These are phyloP conservation scores for Xylaria digitata DNA, from an alignment of 2,329 filamentous ascomycete genomes.

Conservation along the genomic window DNA sequence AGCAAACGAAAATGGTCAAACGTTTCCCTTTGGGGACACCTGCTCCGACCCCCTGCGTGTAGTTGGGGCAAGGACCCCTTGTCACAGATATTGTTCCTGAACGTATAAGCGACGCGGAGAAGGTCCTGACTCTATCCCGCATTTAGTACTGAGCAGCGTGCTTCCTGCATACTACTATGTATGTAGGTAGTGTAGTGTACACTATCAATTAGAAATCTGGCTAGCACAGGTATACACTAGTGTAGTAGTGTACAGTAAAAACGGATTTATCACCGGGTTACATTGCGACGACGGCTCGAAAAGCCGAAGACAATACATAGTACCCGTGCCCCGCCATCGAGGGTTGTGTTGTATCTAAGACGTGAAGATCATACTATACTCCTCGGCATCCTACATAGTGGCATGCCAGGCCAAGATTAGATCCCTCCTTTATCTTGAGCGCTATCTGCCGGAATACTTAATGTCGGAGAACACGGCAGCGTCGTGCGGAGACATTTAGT, in stretches of 20 bases:
- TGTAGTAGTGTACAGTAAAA: too few relatives aligned
- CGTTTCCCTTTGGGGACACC: slow-evolving; percentile 15
- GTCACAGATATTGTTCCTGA: not conserved
- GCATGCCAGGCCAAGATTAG: not conserved
- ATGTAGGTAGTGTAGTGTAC: too few relatives aligned
- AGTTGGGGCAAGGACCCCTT: slow-evolving; percentile 3
- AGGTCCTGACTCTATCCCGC: not conserved
- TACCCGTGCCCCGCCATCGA: not conserved
- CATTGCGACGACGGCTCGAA: slow-evolving; percentile 3
- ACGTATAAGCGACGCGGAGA: not conserved
- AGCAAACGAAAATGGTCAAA: not conserved
- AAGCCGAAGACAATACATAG: slow-evolving; percentile 1
- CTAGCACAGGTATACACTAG: too few relatives aligned
- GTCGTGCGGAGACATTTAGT: not conserved
- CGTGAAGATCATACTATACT: slow-evolving; percentile 12
- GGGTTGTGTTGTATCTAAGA: slow-evolving; percentile 5
- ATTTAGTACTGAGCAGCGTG: not conserved
- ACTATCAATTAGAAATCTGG: not conserved
- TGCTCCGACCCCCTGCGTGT: not conserved
- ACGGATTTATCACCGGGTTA: not conserved
- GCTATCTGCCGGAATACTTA: not conserved
- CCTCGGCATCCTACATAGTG: slow-evolving; percentile 13
- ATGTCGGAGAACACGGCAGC: not conserved
- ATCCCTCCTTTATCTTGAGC: not conserved
- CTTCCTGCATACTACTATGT: not conserved